Conservation (phyloP, 179 eudicot genomes). For the Patellifolia procumbens region DNA sequence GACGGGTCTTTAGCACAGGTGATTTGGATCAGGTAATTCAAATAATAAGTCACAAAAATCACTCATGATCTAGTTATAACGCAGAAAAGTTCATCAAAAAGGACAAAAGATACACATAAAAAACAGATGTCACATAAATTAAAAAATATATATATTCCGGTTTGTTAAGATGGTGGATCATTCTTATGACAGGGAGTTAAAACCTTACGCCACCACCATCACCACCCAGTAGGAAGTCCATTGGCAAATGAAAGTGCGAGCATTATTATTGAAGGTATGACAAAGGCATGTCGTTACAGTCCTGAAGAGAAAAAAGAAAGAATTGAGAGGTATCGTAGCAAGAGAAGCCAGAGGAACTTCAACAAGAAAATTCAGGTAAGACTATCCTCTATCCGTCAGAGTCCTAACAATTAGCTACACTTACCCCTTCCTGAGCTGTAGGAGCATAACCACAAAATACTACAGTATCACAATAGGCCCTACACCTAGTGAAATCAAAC, state of each 20-base stretch:
- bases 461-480: slow-evolving; percentile 5
- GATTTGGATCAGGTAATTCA: slow-evolving; percentile 58
- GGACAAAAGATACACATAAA: background rate
- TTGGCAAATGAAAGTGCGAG: slow-evolving; percentile 53
- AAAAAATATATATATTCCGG: background rate
- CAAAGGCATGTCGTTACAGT: slow-evolving; percentile 65
- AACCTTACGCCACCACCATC: slow-evolving; percentile 29
- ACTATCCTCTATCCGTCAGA: slow-evolving; percentile 6
- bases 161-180: slow-evolving; percentile 19
- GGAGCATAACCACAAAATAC: background rate
- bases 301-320: slow-evolving; percentile 85
- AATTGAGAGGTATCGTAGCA: slow-evolving; percentile 80
- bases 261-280: slow-evolving; percentile 71
- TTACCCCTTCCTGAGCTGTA: background rate
- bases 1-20: slow-evolving; percentile 55
- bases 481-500: slow-evolving; percentile 12
- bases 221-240: slow-evolving; percentile 56
- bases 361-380: slow-evolving; percentile 75
- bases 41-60: background rate
- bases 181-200: slow-evolving; percentile 42
- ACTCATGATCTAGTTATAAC: slow-evolving; percentile 1
- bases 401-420: background rate
- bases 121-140: background rate
- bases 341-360: slow-evolving; percentile 82
- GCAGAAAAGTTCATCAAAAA: background rate